Conservation (phyloP, 257 asterid genomes). For the Thymus mandschuricus region DNA sequence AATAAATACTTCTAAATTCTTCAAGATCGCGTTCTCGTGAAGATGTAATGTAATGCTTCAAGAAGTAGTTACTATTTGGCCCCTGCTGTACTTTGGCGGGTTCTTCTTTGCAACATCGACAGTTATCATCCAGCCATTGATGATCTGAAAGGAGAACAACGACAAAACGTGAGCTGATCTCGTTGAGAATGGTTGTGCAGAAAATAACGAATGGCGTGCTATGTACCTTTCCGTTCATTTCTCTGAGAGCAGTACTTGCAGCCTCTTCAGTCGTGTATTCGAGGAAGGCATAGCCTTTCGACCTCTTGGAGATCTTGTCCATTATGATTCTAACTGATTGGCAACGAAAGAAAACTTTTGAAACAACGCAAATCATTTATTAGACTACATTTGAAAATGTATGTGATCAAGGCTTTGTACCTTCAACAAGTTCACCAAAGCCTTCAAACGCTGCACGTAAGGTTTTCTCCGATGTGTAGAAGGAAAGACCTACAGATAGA, state of each 20-base stretch:
- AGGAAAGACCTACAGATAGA: conserved; percentile 74
- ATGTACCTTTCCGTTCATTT: conserved; percentile 94
- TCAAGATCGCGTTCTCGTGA: neutral
- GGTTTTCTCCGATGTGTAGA: conserved; percentile 92
- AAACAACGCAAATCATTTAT: neutral
- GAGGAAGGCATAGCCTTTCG: conserved; percentile 87
- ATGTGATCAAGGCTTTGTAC: conserved; percentile 37
- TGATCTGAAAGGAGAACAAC: conserved; percentile 58
- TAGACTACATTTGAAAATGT: too few species aligned
- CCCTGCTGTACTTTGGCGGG: conserved; percentile 68
- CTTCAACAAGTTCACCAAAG: conserved; percentile 83
- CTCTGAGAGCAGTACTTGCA: conserved; percentile 74
- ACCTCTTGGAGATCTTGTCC: conserved; percentile 98
- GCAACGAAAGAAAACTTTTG: conserved; percentile 6
- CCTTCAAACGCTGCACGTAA: conserved; percentile 87
- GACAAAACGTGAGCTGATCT: conserved; percentile 16
- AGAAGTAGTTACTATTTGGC: conserved; percentile 44
- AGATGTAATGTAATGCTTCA: conserved; percentile 31
- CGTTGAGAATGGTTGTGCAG: neutral
- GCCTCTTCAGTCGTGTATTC: conserved; percentile 93
- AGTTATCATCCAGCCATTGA: conserved; percentile 98
- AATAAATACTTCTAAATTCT: neutral
- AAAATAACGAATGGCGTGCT: conserved; percentile 3
- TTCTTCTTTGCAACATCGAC: conserved; percentile 81
- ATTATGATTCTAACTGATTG: conserved; percentile 84